Percentiles rank a stretch among this genome's conserved stretches.
Evolutionary conservation across 1,284 basidiomycete genomes (phyloP).

Genomic region (Apiotrichum veenhuisii): DNA sequence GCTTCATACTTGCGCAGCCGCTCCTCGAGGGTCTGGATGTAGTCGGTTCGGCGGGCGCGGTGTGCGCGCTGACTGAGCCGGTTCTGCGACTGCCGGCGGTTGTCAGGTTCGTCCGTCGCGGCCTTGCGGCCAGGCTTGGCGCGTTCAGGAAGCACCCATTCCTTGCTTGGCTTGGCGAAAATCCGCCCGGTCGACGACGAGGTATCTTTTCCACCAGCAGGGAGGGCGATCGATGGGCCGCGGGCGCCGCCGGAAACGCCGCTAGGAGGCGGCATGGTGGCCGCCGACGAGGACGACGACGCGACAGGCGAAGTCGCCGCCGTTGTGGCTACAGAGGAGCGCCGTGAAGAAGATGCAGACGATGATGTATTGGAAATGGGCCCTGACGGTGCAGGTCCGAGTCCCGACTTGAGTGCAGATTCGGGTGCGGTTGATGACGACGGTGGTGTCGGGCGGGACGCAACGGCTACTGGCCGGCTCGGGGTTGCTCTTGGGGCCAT

Average conservation of each 20-base stretch:
- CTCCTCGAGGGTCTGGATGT: slow-evolving; percentile 83
- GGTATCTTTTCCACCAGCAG: slow-evolving; percentile 37
- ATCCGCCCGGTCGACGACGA: slow-evolving; percentile 47
- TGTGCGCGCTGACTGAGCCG: slow-evolving; percentile 85
- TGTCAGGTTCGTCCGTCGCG: slow-evolving; percentile 62
- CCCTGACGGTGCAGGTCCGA: too few relatives aligned
- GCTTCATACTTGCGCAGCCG: slow-evolving; percentile 81
- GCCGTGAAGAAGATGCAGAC: neutral
- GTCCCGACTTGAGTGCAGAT: too few relatives aligned
- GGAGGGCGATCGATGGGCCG: neutral
- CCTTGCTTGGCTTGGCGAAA: slow-evolving; percentile 64
- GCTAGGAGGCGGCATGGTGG: neutral
- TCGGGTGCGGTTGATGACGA: too few relatives aligned
- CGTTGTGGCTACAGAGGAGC: neutral
- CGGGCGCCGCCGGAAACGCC: neutral
- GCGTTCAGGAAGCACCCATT: slow-evolving; percentile 85
- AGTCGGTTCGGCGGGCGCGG: slow-evolving; percentile 82
- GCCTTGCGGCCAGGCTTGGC: slow-evolving; percentile 86
- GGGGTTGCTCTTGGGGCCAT: slow-evolving; percentile 7
- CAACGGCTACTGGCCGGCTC: neutral
- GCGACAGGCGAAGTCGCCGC: neutral
- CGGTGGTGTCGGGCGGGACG: neutral
- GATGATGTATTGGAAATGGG: neutral
- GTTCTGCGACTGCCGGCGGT: slow-evolving; percentile 51
- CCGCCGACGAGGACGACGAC: neutral